Evolutionary conservation across 164 flowering plant genomes (phyloP), one percentile per base, ranked within the genome.

Genomic region (Chimonanthus praecox): DNA sequence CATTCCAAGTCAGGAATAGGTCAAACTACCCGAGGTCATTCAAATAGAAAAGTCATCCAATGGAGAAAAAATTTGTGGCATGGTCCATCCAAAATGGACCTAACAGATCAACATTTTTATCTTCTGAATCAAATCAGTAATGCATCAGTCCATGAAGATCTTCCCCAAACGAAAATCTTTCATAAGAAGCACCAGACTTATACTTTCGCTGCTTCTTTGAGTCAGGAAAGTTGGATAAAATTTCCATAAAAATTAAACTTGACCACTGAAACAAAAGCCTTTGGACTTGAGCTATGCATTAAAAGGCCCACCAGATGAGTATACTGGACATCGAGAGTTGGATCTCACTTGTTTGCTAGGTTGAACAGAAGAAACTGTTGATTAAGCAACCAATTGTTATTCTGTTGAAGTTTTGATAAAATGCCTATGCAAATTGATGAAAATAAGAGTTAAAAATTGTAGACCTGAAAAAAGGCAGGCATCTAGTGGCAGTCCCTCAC

Each of bases 401-500:
- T 54, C 60, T n/a, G 5, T n/a, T 54, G 5, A 20, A 69, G n/a
- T 68, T 60, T 7, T 0, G 47, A 33, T 20, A 46, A 48, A 4
- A 7, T 11, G 16, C 47, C n/a, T 47, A 6, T 47, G 71, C 16
- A 54, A 68, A 3, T 47, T 5, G 33, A 33, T 33, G 33, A 10
- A 64, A 64, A 8, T 21, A 18, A 66, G 50, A 63, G 61, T 43
- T 64, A 33, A n/a, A 54, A 47, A 33, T 49, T 8, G 50, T 49
- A 62, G 71, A 92, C 97, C 97, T 85, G 94, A 90, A 80, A 86
- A 90, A 65, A 90, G 88, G 77, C 75, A 79, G 48, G 90, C 97
- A 81, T 92, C 97, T 11, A 88, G 79, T 3, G 97, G 97, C 47
- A 92, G 79, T 73, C 95, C 95, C 84, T 90, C 95, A 46, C 97